Evolutionary conservation across 2,329 filamentous ascomycete genomes (phyloP).

Genomic region (Fusarium penzigii): DNA sequence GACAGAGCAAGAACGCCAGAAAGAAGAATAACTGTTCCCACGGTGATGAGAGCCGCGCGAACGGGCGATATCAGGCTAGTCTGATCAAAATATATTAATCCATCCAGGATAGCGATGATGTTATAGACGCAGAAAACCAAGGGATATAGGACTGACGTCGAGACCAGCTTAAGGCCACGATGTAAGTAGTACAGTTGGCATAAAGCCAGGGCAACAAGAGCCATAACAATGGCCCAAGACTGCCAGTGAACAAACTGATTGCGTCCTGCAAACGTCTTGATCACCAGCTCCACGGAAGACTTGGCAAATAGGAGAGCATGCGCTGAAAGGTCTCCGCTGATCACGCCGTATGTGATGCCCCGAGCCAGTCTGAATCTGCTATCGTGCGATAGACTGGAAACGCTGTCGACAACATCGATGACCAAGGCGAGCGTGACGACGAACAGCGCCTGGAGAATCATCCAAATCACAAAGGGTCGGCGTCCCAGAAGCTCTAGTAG

Average conservation of each 20-base stretch:
- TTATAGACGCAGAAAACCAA: constrained; percentile 99
- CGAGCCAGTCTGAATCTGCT: constrained; percentile 72
- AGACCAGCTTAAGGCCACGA: constrained; percentile 88
- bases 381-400: constrained; percentile 58
- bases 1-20: constrained; percentile 88
- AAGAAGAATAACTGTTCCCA: constrained; percentile 85
- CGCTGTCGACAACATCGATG: constrained; percentile 56
- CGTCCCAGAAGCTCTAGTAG: constrained; percentile 74
- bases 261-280: constrained; percentile 78
- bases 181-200: constrained; percentile 95
- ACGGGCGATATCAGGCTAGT: constrained; percentile 74
- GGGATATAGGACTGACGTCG: constrained; percentile 92
- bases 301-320: constrained; percentile 94
- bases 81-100: constrained; percentile 95
- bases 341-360: constrained; percentile 84
- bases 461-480: constrained; percentile 82
- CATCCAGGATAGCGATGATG: constrained; percentile 96
- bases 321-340: constrained; percentile 91
- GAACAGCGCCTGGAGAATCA: constrained; percentile 74
- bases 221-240: constrained; percentile 86
- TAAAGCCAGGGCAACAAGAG: constrained; percentile 78
- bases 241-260: constrained; percentile 97
- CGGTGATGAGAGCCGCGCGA: constrained; percentile 76
- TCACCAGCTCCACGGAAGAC: constrained; percentile 91
- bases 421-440: constrained; percentile 68